phyloP scores from a whole-genome alignment of 495 filamentous ascomycete genomes.

The Hyaloscypha bicolor region DNA sequence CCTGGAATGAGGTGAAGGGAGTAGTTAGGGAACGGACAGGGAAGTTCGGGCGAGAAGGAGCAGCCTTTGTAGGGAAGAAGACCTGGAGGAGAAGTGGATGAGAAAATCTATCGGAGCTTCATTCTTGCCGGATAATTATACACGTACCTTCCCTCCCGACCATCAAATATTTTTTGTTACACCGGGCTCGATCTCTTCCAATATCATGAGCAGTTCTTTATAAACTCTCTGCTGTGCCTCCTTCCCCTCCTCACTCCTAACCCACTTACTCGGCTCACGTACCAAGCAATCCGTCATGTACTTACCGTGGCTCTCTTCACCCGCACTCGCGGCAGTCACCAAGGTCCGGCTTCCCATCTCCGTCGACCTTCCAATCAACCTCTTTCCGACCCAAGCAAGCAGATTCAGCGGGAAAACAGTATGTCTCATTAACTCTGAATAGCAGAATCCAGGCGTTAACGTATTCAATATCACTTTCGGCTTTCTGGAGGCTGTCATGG shows the following conservation, averaged over 20 bases:
- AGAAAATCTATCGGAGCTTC: too few species aligned
- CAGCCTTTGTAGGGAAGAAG: too few species aligned
- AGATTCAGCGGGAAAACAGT: conserved; percentile 18
- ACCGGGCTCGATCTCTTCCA: conserved; percentile 37
- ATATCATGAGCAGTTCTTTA: conserved; percentile 35
- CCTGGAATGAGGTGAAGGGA: too few species aligned
- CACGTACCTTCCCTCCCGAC: neutral
- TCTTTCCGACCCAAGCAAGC: conserved; percentile 16
- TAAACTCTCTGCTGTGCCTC: conserved; percentile 33
- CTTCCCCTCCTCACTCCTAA: conserved; percentile 31
- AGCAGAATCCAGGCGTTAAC: conserved; percentile 36
- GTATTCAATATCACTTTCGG: conserved; percentile 53
- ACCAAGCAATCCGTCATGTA: conserved; percentile 28
- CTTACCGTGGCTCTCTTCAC: conserved; percentile 17
- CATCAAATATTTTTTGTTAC: conserved; percentile 29
- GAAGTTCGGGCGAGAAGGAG: too few species aligned
- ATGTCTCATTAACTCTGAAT: conserved; percentile 27
- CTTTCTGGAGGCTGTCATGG: conserved; percentile 25
- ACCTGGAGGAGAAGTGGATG: too few species aligned
- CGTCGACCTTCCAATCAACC: conserved; percentile 21
- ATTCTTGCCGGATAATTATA: too few species aligned
- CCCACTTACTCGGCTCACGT: conserved; percentile 28
- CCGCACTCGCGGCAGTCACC: conserved; percentile 18
- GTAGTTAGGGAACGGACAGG: too few species aligned
- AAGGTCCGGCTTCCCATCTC: conserved; percentile 27